Conservation (phyloP, 2,329 filamentous ascomycete genomes). For the Fusarium haematococcum region DNA sequence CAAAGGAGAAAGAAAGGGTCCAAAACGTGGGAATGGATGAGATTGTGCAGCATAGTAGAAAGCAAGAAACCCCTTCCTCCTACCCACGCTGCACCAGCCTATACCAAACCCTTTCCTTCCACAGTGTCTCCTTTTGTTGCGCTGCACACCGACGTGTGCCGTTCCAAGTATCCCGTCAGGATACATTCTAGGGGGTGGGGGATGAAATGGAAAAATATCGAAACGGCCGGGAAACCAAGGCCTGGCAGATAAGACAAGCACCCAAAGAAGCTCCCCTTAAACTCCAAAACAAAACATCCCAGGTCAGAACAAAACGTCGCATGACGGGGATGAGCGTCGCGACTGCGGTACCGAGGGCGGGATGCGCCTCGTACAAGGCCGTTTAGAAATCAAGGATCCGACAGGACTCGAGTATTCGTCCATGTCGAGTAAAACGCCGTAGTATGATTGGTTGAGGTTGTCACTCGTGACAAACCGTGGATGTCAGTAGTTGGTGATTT, state of each 20-base stretch:
- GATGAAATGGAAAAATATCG: conserved; percentile 24
- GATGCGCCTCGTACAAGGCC: conserved; percentile 3
- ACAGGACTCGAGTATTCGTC: conserved; percentile 11
- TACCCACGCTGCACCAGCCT: conserved; percentile 41
- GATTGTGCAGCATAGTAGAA: conserved; percentile 47
- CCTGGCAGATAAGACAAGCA: conserved; percentile 41
- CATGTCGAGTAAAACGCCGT: conserved; percentile 16
- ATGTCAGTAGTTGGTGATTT: conserved; percentile 12
- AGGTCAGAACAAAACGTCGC: conserved; percentile 29
- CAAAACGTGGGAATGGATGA: conserved; percentile 40
- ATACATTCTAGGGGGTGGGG: conserved; percentile 30
- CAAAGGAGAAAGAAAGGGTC: conserved; percentile 21
- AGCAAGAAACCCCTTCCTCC: conserved; percentile 44
- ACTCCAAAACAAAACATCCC: conserved; percentile 45
- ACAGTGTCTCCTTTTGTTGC: conserved; percentile 33
- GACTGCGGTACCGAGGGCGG: conserved; percentile 17
- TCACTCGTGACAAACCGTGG: conserved; percentile 26
- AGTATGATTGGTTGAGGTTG: conserved; percentile 17
- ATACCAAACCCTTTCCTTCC: conserved; percentile 38
- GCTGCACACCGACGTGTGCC: conserved; percentile 25
- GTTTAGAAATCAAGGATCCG: conserved; percentile 19
- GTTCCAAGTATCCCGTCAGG: conserved; percentile 31
- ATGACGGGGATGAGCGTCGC: conserved; percentile 22
- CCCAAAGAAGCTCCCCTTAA: conserved; percentile 39
- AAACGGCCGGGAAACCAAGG: conserved; percentile 38